Percentiles rank a stretch among this genome's conserved stretches.
Evolutionary conservation across 805 yeast species (phyloP).

Genomic region (Candida koratica): DNA sequence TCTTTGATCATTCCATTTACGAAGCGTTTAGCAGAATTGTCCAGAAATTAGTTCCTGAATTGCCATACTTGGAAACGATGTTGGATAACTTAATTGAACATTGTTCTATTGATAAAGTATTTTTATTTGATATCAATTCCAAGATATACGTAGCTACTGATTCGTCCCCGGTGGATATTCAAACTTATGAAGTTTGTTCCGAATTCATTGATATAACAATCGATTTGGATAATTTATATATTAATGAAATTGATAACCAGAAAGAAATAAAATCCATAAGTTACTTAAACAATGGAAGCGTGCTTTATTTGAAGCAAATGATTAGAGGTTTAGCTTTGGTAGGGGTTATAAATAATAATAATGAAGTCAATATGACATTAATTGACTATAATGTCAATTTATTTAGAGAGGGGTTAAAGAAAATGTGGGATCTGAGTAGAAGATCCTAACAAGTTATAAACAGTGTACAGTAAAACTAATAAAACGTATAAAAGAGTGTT

Average conservation of each 20-base stretch:
- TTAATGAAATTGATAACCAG: constrained; percentile 20
- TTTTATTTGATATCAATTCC: constrained; percentile 84
- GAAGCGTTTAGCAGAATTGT: constrained; percentile 94
- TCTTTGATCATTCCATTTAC: constrained; percentile 91
- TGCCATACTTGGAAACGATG: constrained; percentile 83
- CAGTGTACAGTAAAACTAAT: neutral
- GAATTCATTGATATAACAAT: constrained; percentile 94
- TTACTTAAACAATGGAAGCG: constrained; percentile 76
- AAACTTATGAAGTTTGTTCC: constrained; percentile 93
- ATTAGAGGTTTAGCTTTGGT: constrained; percentile 89
- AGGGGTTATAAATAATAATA: constrained; percentile 53
- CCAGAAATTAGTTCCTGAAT: constrained; percentile 84
- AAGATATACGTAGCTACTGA: constrained; percentile 96
- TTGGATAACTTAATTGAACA: constrained; percentile 85
- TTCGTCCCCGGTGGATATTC: constrained; percentile 91
- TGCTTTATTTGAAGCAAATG: constrained; percentile 84
- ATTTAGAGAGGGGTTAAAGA: constrained; percentile 71
- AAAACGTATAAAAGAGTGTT: neutral
- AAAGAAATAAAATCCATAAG: constrained; percentile 63
- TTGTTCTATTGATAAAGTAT: constrained; percentile 88
- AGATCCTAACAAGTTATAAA: neutral
- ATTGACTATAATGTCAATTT: constrained; percentile 86
- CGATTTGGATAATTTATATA: constrained; percentile 73
- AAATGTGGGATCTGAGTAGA: constrained; percentile 53
- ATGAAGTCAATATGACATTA: constrained; percentile 49